phyloP scores from a whole-genome alignment of 2,329 filamentous ascomycete species.

The Fusarium xylarioides region DNA sequence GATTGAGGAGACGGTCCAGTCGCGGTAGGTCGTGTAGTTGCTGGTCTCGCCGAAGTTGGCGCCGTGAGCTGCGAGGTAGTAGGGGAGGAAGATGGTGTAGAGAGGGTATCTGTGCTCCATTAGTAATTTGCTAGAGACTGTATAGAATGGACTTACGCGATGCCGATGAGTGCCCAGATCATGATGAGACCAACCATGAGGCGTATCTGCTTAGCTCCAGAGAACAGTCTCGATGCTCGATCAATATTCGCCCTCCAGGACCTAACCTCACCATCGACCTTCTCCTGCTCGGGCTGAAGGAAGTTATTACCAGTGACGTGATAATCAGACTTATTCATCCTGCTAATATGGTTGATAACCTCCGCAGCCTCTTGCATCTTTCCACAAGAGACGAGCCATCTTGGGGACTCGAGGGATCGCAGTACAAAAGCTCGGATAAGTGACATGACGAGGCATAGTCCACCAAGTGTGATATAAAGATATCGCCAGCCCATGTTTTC shows the following conservation, averaged over 20 bases:
- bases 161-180: not conserved
- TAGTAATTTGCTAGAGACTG: fast-evolving
- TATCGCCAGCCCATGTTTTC: not conserved
- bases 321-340: not conserved
- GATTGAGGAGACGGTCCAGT: not conserved
- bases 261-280: not conserved
- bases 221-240: not conserved
- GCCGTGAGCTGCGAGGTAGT: not conserved
- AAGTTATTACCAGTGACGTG: not conserved
- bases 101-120: not conserved
- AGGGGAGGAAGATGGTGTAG: not conserved
- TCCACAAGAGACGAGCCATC: not conserved
- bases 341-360: not conserved
- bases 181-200: not conserved
- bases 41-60: not conserved
- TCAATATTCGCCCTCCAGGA: not conserved
- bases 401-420: not conserved
- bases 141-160: not conserved
- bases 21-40: not conserved
- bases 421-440: not conserved
- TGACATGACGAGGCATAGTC: not conserved
- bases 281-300: fast-evolving
- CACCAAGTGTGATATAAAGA: not conserved
- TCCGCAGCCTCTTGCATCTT: not conserved
- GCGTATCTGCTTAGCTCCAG: not conserved